These are phyloP conservation scores for Hebeloma cylindrosporum DNA, from an alignment of 768 basidiomycete species.

Conservation along the genomic window DNA sequence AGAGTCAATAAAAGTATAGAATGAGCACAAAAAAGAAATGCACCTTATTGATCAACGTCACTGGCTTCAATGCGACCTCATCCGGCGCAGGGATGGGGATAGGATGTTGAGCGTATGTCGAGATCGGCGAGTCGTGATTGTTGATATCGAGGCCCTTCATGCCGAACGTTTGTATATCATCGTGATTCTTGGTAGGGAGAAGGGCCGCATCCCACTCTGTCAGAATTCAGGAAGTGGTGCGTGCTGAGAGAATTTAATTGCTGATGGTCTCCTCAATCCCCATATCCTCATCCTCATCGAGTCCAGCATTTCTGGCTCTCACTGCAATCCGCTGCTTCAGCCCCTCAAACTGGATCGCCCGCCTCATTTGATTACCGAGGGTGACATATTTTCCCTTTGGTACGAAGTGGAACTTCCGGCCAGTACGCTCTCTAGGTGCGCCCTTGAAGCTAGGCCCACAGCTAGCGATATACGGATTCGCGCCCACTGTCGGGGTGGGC, in stretches of 20 bases:
- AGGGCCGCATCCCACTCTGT: slow-evolving; percentile 94
- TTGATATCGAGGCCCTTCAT: slow-evolving; percentile 62
- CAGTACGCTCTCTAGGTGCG: slow-evolving; percentile 67
- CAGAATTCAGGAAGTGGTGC: slow-evolving; percentile 83
- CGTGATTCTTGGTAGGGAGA: slow-evolving; percentile 77
- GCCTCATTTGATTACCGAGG: slow-evolving; percentile 66
- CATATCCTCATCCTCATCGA: slow-evolving; percentile 92
- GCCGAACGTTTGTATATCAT: slow-evolving; percentile 60
- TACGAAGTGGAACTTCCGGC: slow-evolving; percentile 81
- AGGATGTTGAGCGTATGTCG: slow-evolving; percentile 93
- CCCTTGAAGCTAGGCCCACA: slow-evolving; percentile 51
- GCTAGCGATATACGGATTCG: slow-evolving; percentile 77
- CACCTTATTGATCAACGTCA: slow-evolving; percentile 95
- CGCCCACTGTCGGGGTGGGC: slow-evolving; percentile 28
- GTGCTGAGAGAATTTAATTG: slow-evolving; percentile 59
- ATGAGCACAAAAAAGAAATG: slow-evolving; percentile 31
- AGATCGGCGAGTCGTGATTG: slow-evolving; percentile 71
- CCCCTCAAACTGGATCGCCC: slow-evolving; percentile 81
- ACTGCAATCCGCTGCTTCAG: slow-evolving; percentile 93
- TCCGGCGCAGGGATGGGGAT: slow-evolving; percentile 92
- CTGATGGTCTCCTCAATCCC: slow-evolving; percentile 87
- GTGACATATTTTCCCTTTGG: slow-evolving; percentile 90
- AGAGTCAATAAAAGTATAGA: not conserved
- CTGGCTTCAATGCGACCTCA: slow-evolving; percentile 73
- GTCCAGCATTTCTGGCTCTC: slow-evolving; percentile 87